These are phyloP conservation scores for Brassica carinata DNA, from an alignment of 345 rosid genomes.

Conservation along the genomic window DNA sequence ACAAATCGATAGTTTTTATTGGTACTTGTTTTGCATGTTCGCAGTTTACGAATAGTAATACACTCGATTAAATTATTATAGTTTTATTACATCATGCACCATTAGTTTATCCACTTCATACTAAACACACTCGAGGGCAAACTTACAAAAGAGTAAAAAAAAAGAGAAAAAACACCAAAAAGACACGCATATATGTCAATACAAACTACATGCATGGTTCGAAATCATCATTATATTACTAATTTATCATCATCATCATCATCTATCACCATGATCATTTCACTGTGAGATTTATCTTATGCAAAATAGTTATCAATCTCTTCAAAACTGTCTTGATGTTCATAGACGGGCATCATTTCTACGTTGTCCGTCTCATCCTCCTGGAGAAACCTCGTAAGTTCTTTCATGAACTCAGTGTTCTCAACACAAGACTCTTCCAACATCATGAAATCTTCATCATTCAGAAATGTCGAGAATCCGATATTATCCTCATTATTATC, in stretches of 20 bases:
- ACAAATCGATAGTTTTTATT: neutral
- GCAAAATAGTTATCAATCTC: constrained; percentile 36
- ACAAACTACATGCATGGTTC: constrained; percentile 10
- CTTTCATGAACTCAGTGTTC: constrained; percentile 30
- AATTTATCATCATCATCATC: neutral
- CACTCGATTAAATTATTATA: neutral
- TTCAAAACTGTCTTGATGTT: constrained; percentile 10
- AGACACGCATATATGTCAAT: neutral
- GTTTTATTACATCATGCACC: constrained; percentile 5
- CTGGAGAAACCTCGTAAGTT: constrained; percentile 30
- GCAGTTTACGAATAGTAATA: neutral
- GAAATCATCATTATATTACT: neutral
- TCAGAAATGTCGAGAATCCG: constrained; percentile 22
- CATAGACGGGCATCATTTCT: constrained; percentile 6
- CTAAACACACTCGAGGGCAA: constrained; percentile 12
- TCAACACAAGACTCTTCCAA: constrained; percentile 37
- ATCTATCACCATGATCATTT: neutral
- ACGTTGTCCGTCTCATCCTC: constrained; percentile 17
- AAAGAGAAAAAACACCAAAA: neutral
- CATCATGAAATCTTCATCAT: constrained; percentile 33
- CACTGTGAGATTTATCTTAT: constrained; percentile 9
- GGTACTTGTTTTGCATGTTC: constrained; percentile 16
- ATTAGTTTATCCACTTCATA: neutral
- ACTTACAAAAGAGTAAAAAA: neutral
- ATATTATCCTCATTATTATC: constrained; percentile 2